Evolutionary conservation across 2,329 filamentous ascomycete genomes (phyloP).

Genomic region (Amesomyces nigricolor): DNA sequence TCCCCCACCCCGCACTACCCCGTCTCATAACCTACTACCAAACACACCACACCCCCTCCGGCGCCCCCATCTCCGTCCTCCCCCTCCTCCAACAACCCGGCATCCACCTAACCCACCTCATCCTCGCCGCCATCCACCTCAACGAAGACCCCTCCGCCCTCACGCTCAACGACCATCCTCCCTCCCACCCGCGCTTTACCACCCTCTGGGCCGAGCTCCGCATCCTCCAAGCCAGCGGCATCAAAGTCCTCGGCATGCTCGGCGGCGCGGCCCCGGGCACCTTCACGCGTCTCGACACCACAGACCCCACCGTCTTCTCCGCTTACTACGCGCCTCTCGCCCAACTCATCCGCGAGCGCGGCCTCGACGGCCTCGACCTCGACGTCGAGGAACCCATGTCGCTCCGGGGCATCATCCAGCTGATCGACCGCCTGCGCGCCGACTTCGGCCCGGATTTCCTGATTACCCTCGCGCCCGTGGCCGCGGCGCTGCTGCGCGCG

Average conservation of each 20-base stretch:
- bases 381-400: slow-evolving; percentile 71
- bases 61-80: slow-evolving; percentile 37
- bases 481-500: slow-evolving; percentile 60
- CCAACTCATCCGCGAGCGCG: slow-evolving; percentile 51
- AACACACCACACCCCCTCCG: slow-evolving; percentile 37
- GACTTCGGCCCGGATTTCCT: slow-evolving; percentile 65
- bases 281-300: slow-evolving; percentile 47
- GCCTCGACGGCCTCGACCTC: slow-evolving; percentile 62
- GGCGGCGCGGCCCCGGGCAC: slow-evolving; percentile 71
- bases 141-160: slow-evolving; percentile 60
- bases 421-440: slow-evolving; percentile 58
- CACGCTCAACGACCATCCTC: slow-evolving; percentile 69
- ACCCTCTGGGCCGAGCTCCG: slow-evolving; percentile 67
- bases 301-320: slow-evolving; percentile 53
- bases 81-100: slow-evolving; percentile 36
- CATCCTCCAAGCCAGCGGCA: slow-evolving; percentile 60
- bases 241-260: slow-evolving; percentile 75
- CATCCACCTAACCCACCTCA: slow-evolving; percentile 60
- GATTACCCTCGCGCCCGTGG: slow-evolving; percentile 73
- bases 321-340: slow-evolving; percentile 62
- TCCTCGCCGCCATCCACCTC: slow-evolving; percentile 72
- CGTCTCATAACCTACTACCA: slow-evolving; percentile 37
- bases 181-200: slow-evolving; percentile 55
- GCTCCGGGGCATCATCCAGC: slow-evolving; percentile 53
- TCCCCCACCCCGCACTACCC: slow-evolving; percentile 27